Conservation (phyloP, 495 filamentous ascomycete species). For the Penicillium ochrochloron region DNA sequence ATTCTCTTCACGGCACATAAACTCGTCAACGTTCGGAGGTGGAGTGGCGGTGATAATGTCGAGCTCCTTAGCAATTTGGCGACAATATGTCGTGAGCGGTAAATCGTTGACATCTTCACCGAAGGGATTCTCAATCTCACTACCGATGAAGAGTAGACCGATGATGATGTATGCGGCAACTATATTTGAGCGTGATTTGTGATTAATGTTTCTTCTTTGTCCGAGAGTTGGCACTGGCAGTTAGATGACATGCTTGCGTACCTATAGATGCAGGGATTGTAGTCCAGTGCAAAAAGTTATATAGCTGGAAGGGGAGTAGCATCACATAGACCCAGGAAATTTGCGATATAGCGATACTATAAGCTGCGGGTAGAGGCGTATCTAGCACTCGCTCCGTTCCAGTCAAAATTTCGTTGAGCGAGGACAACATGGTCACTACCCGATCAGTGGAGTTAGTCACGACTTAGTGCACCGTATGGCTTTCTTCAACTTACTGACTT, state of each 20-base stretch:
- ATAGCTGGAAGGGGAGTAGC: slow-evolving; percentile 83
- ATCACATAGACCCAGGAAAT: slow-evolving; percentile 89
- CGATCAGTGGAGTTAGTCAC: not conserved
- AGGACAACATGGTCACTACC: slow-evolving; percentile 40
- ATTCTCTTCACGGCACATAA: slow-evolving; percentile 62
- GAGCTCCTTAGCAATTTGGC: slow-evolving; percentile 71
- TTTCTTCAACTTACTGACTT: slow-evolving; percentile 40
- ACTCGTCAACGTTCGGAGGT: slow-evolving; percentile 58
- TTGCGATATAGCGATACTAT: slow-evolving; percentile 82
- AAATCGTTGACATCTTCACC: slow-evolving; percentile 87
- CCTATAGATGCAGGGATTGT: slow-evolving; percentile 84
- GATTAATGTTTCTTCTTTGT: not conserved
- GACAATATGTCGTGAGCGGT: slow-evolving; percentile 76
- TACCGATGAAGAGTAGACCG: slow-evolving; percentile 80
- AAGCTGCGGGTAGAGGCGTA: slow-evolving; percentile 83
- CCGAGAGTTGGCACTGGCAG: not conserved
- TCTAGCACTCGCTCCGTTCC: slow-evolving; percentile 83
- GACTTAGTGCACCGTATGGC: no score
- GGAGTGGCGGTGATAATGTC: slow-evolving; percentile 68
- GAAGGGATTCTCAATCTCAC: slow-evolving; percentile 89
- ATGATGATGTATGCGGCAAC: slow-evolving; percentile 87
- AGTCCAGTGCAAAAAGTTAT: slow-evolving; percentile 63
- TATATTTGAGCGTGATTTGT: slow-evolving; percentile 13
- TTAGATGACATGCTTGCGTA: slow-evolving; percentile 28
- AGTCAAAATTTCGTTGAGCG: slow-evolving; percentile 73